Conservation (phyloP, 495 filamentous ascomycete genomes). For the Xylaria scruposa region DNA sequence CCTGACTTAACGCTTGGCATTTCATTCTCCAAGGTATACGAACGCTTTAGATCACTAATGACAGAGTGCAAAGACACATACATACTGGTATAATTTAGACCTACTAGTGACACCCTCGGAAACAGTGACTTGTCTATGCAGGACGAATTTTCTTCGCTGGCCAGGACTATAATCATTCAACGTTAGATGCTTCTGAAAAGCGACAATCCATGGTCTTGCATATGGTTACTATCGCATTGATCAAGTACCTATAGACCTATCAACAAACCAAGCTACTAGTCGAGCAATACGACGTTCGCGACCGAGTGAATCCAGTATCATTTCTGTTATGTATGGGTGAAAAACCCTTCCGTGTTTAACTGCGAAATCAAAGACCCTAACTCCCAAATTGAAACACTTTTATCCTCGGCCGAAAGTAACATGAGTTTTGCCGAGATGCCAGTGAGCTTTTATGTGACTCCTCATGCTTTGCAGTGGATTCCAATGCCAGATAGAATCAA, state of each 20-base stretch:
- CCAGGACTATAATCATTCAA: background rate
- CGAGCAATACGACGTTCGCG: conserved; percentile 20
- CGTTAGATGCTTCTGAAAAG: background rate
- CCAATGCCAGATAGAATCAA: conserved; percentile 25
- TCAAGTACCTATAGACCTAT: conserved; percentile 24
- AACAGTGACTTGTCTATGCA: background rate
- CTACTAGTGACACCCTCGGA: background rate
- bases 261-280: conserved; percentile 7
- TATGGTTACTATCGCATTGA: conserved; percentile 18
- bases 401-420: conserved; percentile 11
- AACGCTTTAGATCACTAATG: background rate
- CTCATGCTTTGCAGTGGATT: conserved; percentile 19
- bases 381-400: conserved; percentile 29
- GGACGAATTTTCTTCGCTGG: background rate
- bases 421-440: conserved; percentile 20
- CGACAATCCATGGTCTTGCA: background rate
- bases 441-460: conserved; percentile 13
- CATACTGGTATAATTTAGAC: background rate
- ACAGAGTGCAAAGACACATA: background rate
- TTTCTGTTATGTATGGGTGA: conserved; percentile 19
- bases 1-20: background rate
- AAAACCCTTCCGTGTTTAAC: conserved; percentile 14
- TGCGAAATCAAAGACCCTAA: conserved; percentile 26
- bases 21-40: background rate
- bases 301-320: conserved; percentile 22